phyloP scores from a whole-genome alignment of 208 protist genomes.

The Acanthamoeba culbertsoni region DNA sequence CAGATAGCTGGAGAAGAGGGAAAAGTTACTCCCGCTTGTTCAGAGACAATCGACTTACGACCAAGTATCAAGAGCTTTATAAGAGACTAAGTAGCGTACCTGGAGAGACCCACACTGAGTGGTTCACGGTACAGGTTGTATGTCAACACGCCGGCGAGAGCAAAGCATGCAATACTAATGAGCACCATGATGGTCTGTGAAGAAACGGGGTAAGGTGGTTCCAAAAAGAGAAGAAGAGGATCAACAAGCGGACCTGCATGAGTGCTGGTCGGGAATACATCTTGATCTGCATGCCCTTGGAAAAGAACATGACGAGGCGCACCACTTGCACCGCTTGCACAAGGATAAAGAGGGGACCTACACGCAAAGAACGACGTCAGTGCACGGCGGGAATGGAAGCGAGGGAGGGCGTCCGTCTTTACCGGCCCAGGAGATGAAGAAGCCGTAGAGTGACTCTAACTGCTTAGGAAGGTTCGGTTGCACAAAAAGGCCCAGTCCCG shows the following conservation, averaged over 20 bases:
- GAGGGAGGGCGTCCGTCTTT: neutral
- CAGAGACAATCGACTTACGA: no score
- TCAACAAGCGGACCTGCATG: neutral
- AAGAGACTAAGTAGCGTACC: neutral
- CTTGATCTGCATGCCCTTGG: conserved; percentile 1
- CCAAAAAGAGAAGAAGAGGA: neutral
- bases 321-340: conserved; percentile 39
- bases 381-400: neutral
- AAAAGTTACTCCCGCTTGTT: neutral
- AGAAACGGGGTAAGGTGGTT: neutral
- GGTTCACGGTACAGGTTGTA: neutral
- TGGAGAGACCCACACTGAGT: neutral
- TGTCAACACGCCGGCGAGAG: neutral
- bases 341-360: conserved; percentile 19
- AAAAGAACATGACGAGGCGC: conserved; percentile 19
- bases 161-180: neutral
- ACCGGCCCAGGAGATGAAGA: conserved; percentile 31
- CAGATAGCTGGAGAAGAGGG: conserved; percentile 56
- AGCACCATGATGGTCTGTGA: neutral
- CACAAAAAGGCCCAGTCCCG: neutral
- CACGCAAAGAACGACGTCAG: neutral
- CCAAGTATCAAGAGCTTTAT: neutral
- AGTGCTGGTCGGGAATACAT: neutral
- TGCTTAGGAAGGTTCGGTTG: conserved; percentile 27
- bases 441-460: neutral